Evolutionary conservation across 176 grass and related monocot species (phyloP).

Genomic region (Raddia distichophylla): DNA sequence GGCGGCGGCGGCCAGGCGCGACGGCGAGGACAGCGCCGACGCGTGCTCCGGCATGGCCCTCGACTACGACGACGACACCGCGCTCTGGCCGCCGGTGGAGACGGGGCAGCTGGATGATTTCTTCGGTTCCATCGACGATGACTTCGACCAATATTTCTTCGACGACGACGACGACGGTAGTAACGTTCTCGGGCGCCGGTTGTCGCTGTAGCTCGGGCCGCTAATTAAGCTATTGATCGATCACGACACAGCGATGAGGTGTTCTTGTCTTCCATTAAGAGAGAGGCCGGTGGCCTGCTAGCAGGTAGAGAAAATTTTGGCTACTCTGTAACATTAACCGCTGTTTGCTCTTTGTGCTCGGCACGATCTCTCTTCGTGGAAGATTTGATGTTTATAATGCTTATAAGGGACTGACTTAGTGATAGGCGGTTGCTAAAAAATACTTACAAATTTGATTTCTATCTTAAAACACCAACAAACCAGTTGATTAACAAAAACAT

Average conservation of each 20-base stretch:
- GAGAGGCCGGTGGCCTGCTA: neutral
- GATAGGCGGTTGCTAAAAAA: too few species aligned
- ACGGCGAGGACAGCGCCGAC: constrained; percentile 41
- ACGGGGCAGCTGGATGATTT: constrained; percentile 34
- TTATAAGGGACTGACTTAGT: too few species aligned
- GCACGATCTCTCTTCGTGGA: neutral
- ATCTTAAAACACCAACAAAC: too few species aligned
- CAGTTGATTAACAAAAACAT: too few species aligned
- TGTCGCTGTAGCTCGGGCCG: constrained; percentile 38
- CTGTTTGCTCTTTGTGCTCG: neutral
- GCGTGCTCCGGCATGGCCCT: constrained; percentile 18
- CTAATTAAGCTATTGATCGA: neutral
- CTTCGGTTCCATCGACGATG: constrained; percentile 24
- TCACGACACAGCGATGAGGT: neutral
- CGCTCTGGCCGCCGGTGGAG: constrained; percentile 34
- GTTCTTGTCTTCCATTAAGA: neutral
- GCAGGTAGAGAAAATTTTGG: neutral
- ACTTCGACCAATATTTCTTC: constrained; percentile 2
- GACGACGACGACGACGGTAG: neutral
- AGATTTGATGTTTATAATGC: neutral
- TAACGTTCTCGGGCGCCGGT: constrained; percentile 5
- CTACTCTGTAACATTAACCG: neutral
- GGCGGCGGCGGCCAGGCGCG: neutral
- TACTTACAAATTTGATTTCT: too few species aligned
- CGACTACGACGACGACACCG: constrained; percentile 41